Percentiles rank a stretch among this genome's conserved stretches.
Conservation (phyloP, 2,329 filamentous ascomycete species). For the Akanthomyces dipterigenus region DNA sequence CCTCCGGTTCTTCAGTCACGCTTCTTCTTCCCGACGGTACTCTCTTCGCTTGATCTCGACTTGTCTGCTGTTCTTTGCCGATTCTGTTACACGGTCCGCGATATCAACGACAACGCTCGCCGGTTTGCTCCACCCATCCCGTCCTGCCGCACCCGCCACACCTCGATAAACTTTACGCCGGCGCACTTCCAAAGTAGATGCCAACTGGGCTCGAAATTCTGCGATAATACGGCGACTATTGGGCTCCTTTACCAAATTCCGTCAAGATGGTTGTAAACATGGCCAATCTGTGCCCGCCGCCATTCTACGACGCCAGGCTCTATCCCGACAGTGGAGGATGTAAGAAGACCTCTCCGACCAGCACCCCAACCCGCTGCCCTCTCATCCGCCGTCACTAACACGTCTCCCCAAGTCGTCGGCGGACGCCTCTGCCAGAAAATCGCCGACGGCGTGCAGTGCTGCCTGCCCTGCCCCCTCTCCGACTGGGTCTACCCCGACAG, state of each 20-base stretch:
- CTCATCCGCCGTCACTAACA: slow-evolving; percentile 12
- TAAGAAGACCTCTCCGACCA: slow-evolving; percentile 36
- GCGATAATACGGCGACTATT: background rate
- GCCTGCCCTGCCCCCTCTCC: slow-evolving; percentile 81
- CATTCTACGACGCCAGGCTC: slow-evolving; percentile 58
- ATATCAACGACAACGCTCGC: background rate
- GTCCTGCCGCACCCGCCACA: background rate
- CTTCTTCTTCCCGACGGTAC: background rate
- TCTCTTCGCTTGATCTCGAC: background rate
- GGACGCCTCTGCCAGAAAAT: slow-evolving; percentile 48
- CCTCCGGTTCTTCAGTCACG: background rate
- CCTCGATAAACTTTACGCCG: background rate
- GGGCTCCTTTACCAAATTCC: background rate
- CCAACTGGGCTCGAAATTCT: background rate
- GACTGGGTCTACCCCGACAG: slow-evolving; percentile 64
- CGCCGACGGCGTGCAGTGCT: slow-evolving; percentile 56
- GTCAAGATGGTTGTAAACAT: background rate
- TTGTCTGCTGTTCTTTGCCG: background rate
- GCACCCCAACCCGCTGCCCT: background rate
- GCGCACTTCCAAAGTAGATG: background rate
- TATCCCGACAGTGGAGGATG: slow-evolving; percentile 60
- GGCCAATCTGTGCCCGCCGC: slow-evolving; percentile 50
- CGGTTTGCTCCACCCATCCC: background rate
- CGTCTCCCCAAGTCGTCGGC: slow-evolving; percentile 42
- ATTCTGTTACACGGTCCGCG: background rate